phyloP scores from a whole-genome alignment of 208 protist genomes.

The Angomonas desouzai region DNA sequence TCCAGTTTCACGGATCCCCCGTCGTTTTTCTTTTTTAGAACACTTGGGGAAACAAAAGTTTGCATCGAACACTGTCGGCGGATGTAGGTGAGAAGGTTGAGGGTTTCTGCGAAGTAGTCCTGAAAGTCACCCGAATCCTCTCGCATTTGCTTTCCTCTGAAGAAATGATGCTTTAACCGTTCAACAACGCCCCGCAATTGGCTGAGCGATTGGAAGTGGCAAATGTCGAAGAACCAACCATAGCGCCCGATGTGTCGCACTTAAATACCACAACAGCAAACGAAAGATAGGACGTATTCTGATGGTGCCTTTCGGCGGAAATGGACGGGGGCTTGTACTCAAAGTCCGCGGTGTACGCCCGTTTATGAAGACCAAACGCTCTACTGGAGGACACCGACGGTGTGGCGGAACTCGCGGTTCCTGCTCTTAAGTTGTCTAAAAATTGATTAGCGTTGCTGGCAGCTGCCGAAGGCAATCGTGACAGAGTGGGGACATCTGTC shows the following conservation, averaged over 20 bases:
- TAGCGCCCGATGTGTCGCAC: conserved; percentile 8
- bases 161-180: neutral
- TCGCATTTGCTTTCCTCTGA: conserved; percentile 1
- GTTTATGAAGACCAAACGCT: neutral
- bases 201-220: conserved; percentile 3
- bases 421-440: neutral
- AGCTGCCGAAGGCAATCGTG: neutral
- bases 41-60: conserved; percentile 27
- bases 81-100: conserved; percentile 31
- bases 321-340: conserved; percentile 10
- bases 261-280: conserved; percentile 26
- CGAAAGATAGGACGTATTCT: conserved; percentile 19
- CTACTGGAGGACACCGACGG: neutral
- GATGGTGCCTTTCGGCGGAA: conserved; percentile 9
- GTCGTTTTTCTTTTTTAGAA: neutral
- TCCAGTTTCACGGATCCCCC: conserved; percentile 21
- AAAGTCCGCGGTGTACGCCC: conserved; percentile 10
- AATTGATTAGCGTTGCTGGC: neutral
- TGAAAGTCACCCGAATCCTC: conserved; percentile 19
- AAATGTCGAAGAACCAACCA: conserved; percentile 3
- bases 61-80: conserved; percentile 34
- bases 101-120: conserved; percentile 29
- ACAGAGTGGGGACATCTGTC: neutral
- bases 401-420: neutral
- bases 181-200: neutral